Evolutionary conservation across 257 asterid species (phyloP), one percentile per base, ranked within the genome.

Genomic region (Solanum pimpinellifolium): DNA sequence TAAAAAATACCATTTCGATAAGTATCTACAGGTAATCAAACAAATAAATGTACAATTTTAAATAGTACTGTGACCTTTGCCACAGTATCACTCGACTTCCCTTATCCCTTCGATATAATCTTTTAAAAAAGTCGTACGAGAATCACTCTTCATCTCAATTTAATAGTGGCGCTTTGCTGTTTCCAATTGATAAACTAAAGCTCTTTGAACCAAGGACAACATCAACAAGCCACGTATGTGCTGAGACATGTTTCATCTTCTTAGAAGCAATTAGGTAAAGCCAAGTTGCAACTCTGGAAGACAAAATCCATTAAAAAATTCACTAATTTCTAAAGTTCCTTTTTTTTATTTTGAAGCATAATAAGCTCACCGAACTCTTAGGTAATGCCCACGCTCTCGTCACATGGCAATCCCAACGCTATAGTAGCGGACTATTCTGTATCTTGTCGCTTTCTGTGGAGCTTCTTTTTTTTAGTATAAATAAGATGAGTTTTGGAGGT

Each of bases 151-250:
- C 35, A 33, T 33, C 35, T 33, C 35, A 33, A 33, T 33, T 33
- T 27, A 60, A 75, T 86, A 83, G n/a, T 52, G 76, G 52, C 37
- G 74, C 4, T 83, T 42, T 73, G 88, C 52, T 81, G 49, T 87
- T 44, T 75, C 46, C 69, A 20, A 18, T 83, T 49, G 4, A 16
- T 16, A 83, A 68, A 83, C 14, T 84, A 5, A 52, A 83, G 85
- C 90, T 86, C 92, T 88, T 88, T 44, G 27, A 78, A 77, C 33
- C 31, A 84, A 80, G 89, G 20, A 49, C 84, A 84, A 9, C 76
- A 37, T 23, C 20, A 77, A 83, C 72, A 65, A 74, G 88, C 88
- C 89, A 88, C 88, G 90, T 73, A 66, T 37, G 10, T 25, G 74
- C n/a, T 42, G 59, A 47, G 23, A 44, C 83, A 84, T 72, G 62